These are phyloP conservation scores for Bruguiera sexangula DNA, from an alignment of 345 rosid species.

Conservation along the genomic window DNA sequence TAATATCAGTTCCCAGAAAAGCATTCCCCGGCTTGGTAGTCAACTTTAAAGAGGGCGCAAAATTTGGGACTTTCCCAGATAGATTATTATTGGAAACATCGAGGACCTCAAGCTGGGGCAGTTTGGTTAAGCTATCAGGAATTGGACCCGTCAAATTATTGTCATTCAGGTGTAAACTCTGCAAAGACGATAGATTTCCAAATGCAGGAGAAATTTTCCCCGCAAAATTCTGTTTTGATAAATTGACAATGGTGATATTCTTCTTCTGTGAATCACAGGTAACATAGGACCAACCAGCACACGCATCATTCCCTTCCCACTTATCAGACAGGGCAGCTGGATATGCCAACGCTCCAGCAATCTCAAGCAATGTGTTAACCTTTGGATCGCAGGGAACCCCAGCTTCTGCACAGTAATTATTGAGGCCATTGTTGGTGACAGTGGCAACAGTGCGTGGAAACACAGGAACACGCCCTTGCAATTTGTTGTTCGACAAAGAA, in stretches of 20 bases:
- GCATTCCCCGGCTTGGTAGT: not conserved
- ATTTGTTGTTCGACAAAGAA: constrained; percentile 59
- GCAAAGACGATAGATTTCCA: constrained; percentile 51
- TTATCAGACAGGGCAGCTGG: constrained; percentile 54
- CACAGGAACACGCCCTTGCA: constrained; percentile 73
- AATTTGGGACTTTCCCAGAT: not conserved
- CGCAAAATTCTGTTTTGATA: constrained; percentile 42
- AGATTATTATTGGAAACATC: not conserved
- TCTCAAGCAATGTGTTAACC: constrained; percentile 53
- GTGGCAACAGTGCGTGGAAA: constrained; percentile 27
- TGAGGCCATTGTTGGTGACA: constrained; percentile 21
- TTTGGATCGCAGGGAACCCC: constrained; percentile 53
- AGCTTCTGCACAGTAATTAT: constrained; percentile 46
- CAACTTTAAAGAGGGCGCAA: not conserved
- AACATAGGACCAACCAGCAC: constrained; percentile 55
- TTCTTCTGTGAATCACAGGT: constrained; percentile 42
- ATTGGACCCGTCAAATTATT: constrained; percentile 65
- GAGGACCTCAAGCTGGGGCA: constrained; percentile 15
- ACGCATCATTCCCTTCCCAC: constrained; percentile 72
- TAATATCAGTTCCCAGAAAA: not conserved
- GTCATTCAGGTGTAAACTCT: constrained; percentile 45
- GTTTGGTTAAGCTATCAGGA: constrained; percentile 53
- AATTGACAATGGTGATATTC: constrained; percentile 43
- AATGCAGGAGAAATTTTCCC: constrained; percentile 70
- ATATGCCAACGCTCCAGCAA: constrained; percentile 68